phyloP scores from a whole-genome alignment of 73 alveolate species.

The Breviolum minutum region DNA sequence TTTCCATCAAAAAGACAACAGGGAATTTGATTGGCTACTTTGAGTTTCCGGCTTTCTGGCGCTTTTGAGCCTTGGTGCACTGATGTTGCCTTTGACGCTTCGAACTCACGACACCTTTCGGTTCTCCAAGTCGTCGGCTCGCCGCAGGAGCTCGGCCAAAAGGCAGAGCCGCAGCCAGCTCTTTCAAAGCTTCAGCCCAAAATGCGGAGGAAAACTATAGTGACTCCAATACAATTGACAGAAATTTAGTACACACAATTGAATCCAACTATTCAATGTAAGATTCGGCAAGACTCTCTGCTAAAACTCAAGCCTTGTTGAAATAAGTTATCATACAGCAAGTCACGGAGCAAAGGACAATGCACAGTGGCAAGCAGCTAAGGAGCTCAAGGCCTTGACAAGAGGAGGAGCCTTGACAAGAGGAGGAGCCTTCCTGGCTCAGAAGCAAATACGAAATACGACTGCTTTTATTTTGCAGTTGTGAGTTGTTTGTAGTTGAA shows the following conservation, averaged over 20 bases:
- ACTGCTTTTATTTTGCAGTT: neutral
- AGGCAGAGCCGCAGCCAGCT: conserved; percentile 40
- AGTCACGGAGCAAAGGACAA: neutral
- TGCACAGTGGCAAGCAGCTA: neutral
- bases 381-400: neutral
- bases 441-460: neutral
- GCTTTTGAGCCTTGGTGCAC: neutral
- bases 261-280: neutral
- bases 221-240: neutral
- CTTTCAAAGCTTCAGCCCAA: conserved; percentile 23
- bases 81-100: neutral
- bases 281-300: neutral
- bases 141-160: conserved; percentile 65
- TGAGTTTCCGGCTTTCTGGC: neutral
- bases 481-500: too few relatives aligned
- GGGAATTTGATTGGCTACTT: too few relatives aligned
- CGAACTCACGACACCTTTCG: neutral
- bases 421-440: conserved; percentile 40
- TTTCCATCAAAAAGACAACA: too few relatives aligned
- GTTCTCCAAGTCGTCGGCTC: neutral
- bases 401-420: conserved; percentile 35
- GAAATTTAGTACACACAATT: too few relatives aligned
- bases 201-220: neutral
- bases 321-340: neutral
- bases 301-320: neutral